Conservation (phyloP, 106 monocot species). For the Acanthochlamys bracteata region DNA sequence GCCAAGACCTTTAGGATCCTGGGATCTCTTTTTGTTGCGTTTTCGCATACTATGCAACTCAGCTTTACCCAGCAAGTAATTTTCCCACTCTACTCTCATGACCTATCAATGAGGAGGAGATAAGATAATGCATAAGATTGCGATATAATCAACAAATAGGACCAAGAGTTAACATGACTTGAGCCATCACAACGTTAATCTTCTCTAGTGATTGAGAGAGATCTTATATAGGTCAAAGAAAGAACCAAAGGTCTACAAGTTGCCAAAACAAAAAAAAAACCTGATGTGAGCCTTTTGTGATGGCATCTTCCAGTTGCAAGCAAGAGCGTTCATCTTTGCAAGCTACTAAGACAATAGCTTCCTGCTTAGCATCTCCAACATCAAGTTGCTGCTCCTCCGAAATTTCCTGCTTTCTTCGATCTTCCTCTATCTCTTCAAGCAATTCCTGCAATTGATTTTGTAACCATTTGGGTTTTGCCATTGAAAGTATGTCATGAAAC, state of each 20-base stretch:
- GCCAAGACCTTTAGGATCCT: conserved; percentile 83
- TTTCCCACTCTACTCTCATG: conserved; percentile 86
- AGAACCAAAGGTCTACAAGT: too few relatives aligned
- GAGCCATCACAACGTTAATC: too few relatives aligned
- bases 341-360: conserved; percentile 62
- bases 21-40: conserved; percentile 45
- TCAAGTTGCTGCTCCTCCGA: conserved; percentile 15
- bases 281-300: conserved; percentile 60
- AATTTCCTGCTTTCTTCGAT: conserved; percentile 27
- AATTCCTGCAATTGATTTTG: conserved; percentile 50
- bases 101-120: conserved; percentile 33
- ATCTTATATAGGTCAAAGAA: too few relatives aligned
- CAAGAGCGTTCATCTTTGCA: conserved; percentile 97
- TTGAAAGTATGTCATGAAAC: too few relatives aligned
- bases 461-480: too few relatives aligned
- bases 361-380: conserved; percentile 21
- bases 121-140: too few relatives aligned
- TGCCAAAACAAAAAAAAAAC: conserved; percentile 22
- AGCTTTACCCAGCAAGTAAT: conserved; percentile 81
- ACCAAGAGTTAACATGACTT: too few relatives aligned
- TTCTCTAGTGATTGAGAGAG: too few relatives aligned
- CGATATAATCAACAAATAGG: too few relatives aligned
- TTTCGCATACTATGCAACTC: conserved; percentile 64
- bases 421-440: conserved; percentile 89
- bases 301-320: conserved; percentile 87